These are phyloP conservation scores for Paraconiothyrium brasiliense DNA, from an alignment of 2,329 filamentous ascomycete genomes.

Conservation along the genomic window DNA sequence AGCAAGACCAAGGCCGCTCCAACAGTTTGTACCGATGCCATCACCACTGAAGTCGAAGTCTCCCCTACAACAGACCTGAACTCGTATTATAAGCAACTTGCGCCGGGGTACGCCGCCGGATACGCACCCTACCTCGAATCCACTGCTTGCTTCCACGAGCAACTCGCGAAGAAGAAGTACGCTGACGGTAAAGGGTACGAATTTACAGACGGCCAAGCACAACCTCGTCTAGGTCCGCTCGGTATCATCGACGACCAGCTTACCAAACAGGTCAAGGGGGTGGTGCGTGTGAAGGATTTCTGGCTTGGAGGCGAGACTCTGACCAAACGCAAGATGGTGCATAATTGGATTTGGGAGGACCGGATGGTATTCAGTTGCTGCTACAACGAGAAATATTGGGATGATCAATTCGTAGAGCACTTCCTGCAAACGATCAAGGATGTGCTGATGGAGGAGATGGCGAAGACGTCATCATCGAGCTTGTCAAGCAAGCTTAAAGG, in stretches of 20 bases:
- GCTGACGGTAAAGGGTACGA: slow-evolving; percentile 16
- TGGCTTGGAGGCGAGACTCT: slow-evolving; percentile 36
- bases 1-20: slow-evolving; percentile 28
- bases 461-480: background rate
- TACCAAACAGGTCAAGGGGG: slow-evolving; percentile 24
- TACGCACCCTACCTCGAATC: slow-evolving; percentile 31
- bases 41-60: slow-evolving; percentile 33
- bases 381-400: slow-evolving; percentile 37
- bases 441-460: slow-evolving; percentile 26
- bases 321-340: slow-evolving; percentile 37
- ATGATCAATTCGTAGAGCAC: slow-evolving; percentile 22
- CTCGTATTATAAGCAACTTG: slow-evolving; percentile 30
- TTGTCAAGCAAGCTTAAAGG: slow-evolving; percentile 13
- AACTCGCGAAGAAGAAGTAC: slow-evolving; percentile 24
- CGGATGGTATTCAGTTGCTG: slow-evolving; percentile 31
- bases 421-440: slow-evolving; percentile 27
- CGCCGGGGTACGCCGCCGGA: slow-evolving; percentile 29
- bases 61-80: slow-evolving; percentile 26
- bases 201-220: slow-evolving; percentile 21
- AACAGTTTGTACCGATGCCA: slow-evolving; percentile 31
- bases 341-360: slow-evolving; percentile 33
- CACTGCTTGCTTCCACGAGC: slow-evolving; percentile 30
- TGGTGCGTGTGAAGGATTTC: slow-evolving; percentile 32
- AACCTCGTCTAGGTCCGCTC: slow-evolving; percentile 31
- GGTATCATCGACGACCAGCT: slow-evolving; percentile 33